Base-by-base conservation (phyloP, 208 protist species). In the Herpetomonas samuelpessoai region DNA sequence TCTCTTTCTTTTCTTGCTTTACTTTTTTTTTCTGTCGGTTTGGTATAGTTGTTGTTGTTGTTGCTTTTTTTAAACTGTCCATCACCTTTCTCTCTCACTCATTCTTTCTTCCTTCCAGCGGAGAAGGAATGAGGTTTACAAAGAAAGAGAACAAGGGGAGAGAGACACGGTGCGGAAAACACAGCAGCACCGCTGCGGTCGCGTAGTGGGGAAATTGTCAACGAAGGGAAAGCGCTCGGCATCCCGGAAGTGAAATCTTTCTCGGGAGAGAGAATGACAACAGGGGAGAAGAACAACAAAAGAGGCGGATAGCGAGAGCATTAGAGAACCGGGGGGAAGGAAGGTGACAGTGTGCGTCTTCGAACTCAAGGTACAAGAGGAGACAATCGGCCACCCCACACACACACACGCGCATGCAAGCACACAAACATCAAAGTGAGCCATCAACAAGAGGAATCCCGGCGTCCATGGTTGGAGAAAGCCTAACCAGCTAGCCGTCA, bases 311-410 rank as follows among this genome's bases (percentile, higher is more conserved):
- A 14, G 35, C 9, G 35, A 27, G 46, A 27, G 18, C 7, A 4
- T 24, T 18, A 55, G 28, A n/a, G 9, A 55, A 24, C 12, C 29
- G 1, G 21, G 35, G 25, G 49, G 49, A 19, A 48, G 29, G 29
- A 60, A 48, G 35, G 39, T 30, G 41, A 49, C 46, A 48, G 21
- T 14, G 9, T 41, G 9, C 35, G 14, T 55, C 16, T 56, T 9
- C 39, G 12, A 38, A 41, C 12, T 24, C 51, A 38, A 29, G 29
- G 49, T 35, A 9, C 19, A 56, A 41, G 4, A 14, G 35, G 12
- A 24, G 28, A 47, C 1, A 14, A 22, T 26, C 2, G 2, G 1
- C 47, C 10, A 7, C 46, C 18, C n/a, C 46, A 51, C 18, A 51
- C 46, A 51, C 18, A 6, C 4, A 51, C 46, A 51, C 46, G 24